Evolutionary conservation across 2,329 filamentous ascomycete species (phyloP).

Genomic region (Cadophora luteo-olivacea): DNA sequence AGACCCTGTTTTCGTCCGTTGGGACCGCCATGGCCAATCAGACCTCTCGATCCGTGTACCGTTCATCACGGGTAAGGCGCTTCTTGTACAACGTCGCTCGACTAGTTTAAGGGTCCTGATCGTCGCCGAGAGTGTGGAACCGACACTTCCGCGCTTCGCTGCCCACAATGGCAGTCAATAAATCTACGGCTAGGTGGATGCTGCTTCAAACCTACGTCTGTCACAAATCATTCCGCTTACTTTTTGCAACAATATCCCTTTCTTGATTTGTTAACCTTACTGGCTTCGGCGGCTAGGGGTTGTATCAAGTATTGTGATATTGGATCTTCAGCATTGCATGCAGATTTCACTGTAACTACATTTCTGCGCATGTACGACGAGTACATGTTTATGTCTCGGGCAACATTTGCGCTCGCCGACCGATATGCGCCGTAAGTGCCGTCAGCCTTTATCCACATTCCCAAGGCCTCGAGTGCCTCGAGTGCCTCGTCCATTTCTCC

Average conservation of each 20-base stretch:
- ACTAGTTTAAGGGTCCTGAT: not conserved
- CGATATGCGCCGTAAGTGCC: too few species aligned
- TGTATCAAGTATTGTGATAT: not conserved
- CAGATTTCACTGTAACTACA: not conserved
- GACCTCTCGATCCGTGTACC: not conserved
- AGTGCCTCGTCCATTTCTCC: not conserved
- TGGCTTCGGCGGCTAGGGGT: not conserved
- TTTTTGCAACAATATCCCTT: not conserved
- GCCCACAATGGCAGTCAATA: too few species aligned
- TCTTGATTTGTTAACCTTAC: not conserved
- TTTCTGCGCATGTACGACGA: not conserved
- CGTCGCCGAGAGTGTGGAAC: not conserved
- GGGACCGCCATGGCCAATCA: not conserved
- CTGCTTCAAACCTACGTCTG: not conserved
- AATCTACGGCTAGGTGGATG: not conserved
- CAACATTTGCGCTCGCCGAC: not conserved
- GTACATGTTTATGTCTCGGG: not conserved
- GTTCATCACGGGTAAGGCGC: not conserved
- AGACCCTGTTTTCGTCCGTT: not conserved
- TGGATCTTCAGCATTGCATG: not conserved
- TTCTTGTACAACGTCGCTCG: not conserved
- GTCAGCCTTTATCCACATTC: not conserved
- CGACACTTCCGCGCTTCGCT: not conserved
- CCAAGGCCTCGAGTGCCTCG: not conserved
- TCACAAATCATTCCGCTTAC: not conserved